These are phyloP conservation scores for Tuber magnatum DNA, from an alignment of 495 filamentous ascomycete genomes.

Conservation along the genomic window DNA sequence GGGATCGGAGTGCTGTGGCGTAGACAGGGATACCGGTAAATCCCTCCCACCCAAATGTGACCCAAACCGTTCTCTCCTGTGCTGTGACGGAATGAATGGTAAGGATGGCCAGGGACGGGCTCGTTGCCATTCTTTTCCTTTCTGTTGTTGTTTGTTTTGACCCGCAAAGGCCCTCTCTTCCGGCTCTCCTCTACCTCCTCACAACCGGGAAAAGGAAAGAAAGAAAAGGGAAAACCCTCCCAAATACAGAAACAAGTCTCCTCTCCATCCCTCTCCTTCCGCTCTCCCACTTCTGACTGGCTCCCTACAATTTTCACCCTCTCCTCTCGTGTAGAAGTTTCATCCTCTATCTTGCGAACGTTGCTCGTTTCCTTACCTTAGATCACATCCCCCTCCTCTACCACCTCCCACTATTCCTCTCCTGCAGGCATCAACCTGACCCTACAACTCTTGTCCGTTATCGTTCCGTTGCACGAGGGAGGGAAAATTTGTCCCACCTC, in stretches of 20 bases:
- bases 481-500: neutral
- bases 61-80: neutral
- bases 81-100: conserved; percentile 3
- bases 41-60: neutral
- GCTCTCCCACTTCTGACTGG: conserved; percentile 6
- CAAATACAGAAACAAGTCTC: conserved; percentile 16
- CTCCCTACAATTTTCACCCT: conserved; percentile 2
- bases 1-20: neutral
- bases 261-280: neutral
- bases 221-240: conserved; percentile 4
- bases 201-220: conserved; percentile 9
- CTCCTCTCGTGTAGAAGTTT: conserved; percentile 4
- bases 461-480: neutral
- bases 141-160: conserved; percentile 34
- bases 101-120: conserved; percentile 19
- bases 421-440: neutral
- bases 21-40: neutral
- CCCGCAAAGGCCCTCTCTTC: conserved; percentile 10
- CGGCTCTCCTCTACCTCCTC: too few relatives aligned
- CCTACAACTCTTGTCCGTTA: neutral
- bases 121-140: conserved; percentile 9
- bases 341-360: conserved; percentile 11
- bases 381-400: neutral
- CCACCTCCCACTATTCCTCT: neutral
- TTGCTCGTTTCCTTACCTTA: conserved; percentile 1